Evolutionary conservation across 2,329 filamentous ascomycete species (phyloP), one percentile per base, ranked within the genome.

Genomic region (Curvularia verruculosa): DNA sequence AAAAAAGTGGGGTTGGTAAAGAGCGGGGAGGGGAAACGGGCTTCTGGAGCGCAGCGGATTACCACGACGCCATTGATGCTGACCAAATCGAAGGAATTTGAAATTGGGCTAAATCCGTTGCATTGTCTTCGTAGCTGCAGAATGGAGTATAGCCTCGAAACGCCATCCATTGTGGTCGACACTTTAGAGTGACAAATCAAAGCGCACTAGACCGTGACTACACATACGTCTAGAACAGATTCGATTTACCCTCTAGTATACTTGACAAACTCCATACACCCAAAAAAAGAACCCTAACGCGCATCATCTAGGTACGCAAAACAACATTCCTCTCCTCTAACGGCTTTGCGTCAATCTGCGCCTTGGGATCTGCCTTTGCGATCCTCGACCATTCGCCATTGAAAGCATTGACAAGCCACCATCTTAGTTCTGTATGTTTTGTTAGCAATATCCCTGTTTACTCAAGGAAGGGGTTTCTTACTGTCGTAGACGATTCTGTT

Each of bases 371-470:
- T 0, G 85, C 83, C 51, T 84, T 74, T 15, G 81, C 77, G 18
- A 83, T 85, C 46, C 81, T 80, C 48, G 94, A 81, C 92, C 94
- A 98, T 76, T 97, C 92, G 49, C 95, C 95, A 67, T 98, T 98
- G 75, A 99, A 99, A 1, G 95, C 95, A 74, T 97, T 98, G 73
- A 97, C 85, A 52, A 99, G 86, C 94, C 94, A 99, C 74, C 91
- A 93, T 56, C 83, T 87, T 29, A 96, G 77, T 78, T 92, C 90
- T 92, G 19, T 29, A 21, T 19, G 26, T 19, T 23, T n/a, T 18
- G 41, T 61, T 45, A 66, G 64, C 37, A 29, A 13, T 13, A 39
- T 15, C 10, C n/a, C 28, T 21, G 10, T 18, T 5, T 26, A 9
- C 21, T 19, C 23, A 9, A 8, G 9, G 29, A 12, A 29, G 1